A percentile compares a stretch with the other conserved stretches of the same genome.
phyloP scores from a whole-genome alignment of 2,329 filamentous ascomycete genomes.

The Biscogniauxia sp. region DNA sequence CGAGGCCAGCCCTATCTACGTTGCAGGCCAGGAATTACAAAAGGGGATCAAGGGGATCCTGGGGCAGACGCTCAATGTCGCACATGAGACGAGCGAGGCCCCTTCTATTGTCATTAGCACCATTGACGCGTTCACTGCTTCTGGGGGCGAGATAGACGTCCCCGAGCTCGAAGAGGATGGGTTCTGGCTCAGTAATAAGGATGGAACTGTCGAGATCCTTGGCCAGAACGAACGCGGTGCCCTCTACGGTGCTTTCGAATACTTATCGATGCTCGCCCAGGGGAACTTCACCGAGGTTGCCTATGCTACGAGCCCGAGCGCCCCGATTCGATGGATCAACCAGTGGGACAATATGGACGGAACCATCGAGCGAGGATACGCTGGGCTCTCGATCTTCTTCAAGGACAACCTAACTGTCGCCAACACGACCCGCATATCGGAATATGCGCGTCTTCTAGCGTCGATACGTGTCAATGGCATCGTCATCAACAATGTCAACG shows the following conservation, averaged over 20 bases:
- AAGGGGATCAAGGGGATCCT: constrained; percentile 58
- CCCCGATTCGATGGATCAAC: constrained; percentile 64
- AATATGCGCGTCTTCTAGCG: constrained; percentile 65
- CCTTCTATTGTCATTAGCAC: constrained; percentile 49
- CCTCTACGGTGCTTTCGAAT: constrained; percentile 68
- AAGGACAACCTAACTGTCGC: constrained; percentile 52
- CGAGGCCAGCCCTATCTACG: constrained; percentile 53
- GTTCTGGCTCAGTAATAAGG: constrained; percentile 55
- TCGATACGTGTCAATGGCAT: constrained; percentile 66
- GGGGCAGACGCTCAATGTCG: constrained; percentile 42
- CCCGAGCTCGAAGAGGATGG: constrained; percentile 54
- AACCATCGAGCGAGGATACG: constrained; percentile 67
- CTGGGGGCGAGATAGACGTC: constrained; percentile 33
- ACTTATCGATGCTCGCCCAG: constrained; percentile 56
- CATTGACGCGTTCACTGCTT: constrained; percentile 38
- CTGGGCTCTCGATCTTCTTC: constrained; percentile 68
- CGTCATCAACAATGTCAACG: constrained; percentile 71
- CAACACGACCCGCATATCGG: constrained; percentile 56
- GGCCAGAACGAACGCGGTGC: constrained; percentile 66
- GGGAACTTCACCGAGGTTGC: constrained; percentile 46
- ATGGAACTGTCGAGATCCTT: constrained; percentile 52
- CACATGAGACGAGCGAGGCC: constrained; percentile 12
- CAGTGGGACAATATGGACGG: constrained; percentile 72
- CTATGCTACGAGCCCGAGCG: constrained; percentile 48
- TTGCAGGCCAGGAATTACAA: constrained; percentile 57